Evolutionary conservation across 2,329 filamentous ascomycete species (phyloP).

Genomic region (Trichophaea hybrida): DNA sequence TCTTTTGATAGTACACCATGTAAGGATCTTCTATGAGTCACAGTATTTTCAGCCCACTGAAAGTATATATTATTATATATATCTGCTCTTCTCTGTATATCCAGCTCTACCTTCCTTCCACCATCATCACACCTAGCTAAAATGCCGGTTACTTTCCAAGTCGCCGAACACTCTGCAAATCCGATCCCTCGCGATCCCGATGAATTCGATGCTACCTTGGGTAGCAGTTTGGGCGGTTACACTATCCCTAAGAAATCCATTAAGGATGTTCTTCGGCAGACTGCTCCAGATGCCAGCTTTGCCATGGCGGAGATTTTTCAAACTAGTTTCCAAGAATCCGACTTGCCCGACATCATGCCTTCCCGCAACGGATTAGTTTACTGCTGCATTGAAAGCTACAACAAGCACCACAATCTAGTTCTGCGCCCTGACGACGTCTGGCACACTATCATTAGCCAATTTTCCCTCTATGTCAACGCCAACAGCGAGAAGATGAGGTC

Average conservation of each 20-base stretch:
- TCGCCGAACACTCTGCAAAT: conserved; percentile 16
- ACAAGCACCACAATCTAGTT: conserved; percentile 35
- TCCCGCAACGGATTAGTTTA: conserved; percentile 35
- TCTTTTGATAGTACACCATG: too few relatives aligned
- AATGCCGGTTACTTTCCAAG: conserved; percentile 22
- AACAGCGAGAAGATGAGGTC: conserved; percentile 35
- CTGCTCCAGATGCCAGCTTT: conserved; percentile 1
- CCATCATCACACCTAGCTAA: neutral
- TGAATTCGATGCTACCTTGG: too few relatives aligned
- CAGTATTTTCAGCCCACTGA: too few relatives aligned
- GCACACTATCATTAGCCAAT: conserved; percentile 39
- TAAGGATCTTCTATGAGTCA: too few relatives aligned
- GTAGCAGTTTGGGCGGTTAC: too few relatives aligned
- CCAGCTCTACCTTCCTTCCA: too few relatives aligned
- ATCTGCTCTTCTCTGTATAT: too few relatives aligned
- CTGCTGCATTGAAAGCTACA: conserved; percentile 38
- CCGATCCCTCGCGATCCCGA: neutral
- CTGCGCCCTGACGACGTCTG: conserved; percentile 42
- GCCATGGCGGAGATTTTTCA: conserved; percentile 24
- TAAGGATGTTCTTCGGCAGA: neutral
- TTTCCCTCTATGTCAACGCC: conserved; percentile 36
- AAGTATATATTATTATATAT: too few relatives aligned
- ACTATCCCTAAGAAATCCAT: neutral
- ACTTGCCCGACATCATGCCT: conserved; percentile 16
- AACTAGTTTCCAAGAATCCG: conserved; percentile 25